Evolutionary conservation across 768 basidiomycete genomes (phyloP).

Genomic region (Symmetrospora coprosmae): DNA sequence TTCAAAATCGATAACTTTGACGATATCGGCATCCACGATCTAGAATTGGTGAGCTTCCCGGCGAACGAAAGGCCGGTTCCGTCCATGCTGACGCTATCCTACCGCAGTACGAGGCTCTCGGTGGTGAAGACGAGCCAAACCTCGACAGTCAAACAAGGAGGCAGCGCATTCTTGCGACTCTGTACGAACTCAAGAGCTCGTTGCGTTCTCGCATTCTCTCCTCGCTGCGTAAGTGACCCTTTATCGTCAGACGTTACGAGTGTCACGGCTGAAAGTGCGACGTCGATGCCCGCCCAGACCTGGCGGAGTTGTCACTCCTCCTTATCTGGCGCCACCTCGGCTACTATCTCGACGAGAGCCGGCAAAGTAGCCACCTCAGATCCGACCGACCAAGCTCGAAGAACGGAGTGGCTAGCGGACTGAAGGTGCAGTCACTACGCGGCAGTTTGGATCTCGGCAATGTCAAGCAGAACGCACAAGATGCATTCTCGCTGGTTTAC

Average conservation of each 20-base stretch:
- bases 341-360: conserved; percentile 43
- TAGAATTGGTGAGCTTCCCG: conserved; percentile 48
- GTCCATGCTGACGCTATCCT: conserved; percentile 38
- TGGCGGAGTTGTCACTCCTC: conserved; percentile 59
- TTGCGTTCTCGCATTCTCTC: conserved; percentile 42
- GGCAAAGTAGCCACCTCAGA: conserved; percentile 38
- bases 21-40: conserved; percentile 55
- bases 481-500: conserved; percentile 42
- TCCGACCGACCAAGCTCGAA: conserved; percentile 35
- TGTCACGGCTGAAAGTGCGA: too few relatives aligned
- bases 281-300: too few relatives aligned
- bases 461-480: conserved; percentile 38
- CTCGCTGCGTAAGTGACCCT: conserved; percentile 44
- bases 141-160: conserved; percentile 38
- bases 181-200: conserved; percentile 48
- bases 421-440: background rate
- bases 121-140: conserved; percentile 22
- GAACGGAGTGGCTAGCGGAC: background rate
- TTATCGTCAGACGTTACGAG: background rate
- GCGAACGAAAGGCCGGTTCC: background rate
- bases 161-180: conserved; percentile 45
- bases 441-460: conserved; percentile 21
- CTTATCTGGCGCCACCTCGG: conserved; percentile 67
- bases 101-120: too few relatives aligned
- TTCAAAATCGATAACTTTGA: conserved; percentile 60